These are phyloP conservation scores for Saccharomycopsis javanensis DNA, from an alignment of 805 yeast genomes.

Conservation along the genomic window DNA sequence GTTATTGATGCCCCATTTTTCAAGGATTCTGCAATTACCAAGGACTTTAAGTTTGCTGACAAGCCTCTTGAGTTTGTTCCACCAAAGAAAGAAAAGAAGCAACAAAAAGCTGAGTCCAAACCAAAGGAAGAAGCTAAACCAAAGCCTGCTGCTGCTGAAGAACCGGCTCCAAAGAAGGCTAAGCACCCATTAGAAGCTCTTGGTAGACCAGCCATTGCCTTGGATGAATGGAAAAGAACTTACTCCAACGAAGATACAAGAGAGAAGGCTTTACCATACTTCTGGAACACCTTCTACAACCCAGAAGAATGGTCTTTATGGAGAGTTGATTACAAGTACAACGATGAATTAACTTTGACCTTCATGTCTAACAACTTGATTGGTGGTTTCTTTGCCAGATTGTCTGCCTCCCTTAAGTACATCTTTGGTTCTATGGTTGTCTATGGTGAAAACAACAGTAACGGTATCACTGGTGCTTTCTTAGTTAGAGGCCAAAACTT, in stretches of 20 bases:
- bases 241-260: conserved; percentile 98
- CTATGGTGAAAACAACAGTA: conserved; percentile 97
- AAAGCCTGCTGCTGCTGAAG: conserved; percentile 47
- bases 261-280: conserved; percentile 89
- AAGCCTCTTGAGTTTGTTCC: conserved; percentile 45
- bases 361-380: conserved; percentile 97
- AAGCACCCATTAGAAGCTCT: conserved; percentile 86
- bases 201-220: conserved; percentile 56
- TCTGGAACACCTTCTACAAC: conserved; percentile 88
- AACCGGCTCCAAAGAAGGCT: conserved; percentile 57
- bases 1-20: conserved; percentile 25
- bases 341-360: conserved; percentile 92
- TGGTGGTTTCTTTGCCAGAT: conserved; percentile 97
- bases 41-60: conserved; percentile 47
- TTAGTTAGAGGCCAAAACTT: conserved; percentile 90
- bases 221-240: conserved; percentile 93
- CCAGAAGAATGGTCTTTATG: conserved; percentile 90
- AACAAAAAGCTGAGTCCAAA: conserved; percentile 29
- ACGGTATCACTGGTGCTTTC: conserved; percentile 94
- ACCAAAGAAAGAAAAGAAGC: conserved; percentile 49
- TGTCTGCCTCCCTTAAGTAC: conserved; percentile 84
- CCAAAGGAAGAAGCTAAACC: conserved; percentile 27
- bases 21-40: conserved; percentile 24
- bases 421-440: conserved; percentile 90
- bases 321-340: conserved; percentile 94